Conservation (phyloP, 2,329 filamentous ascomycete species). For the Arthrobotrys sinensis region DNA sequence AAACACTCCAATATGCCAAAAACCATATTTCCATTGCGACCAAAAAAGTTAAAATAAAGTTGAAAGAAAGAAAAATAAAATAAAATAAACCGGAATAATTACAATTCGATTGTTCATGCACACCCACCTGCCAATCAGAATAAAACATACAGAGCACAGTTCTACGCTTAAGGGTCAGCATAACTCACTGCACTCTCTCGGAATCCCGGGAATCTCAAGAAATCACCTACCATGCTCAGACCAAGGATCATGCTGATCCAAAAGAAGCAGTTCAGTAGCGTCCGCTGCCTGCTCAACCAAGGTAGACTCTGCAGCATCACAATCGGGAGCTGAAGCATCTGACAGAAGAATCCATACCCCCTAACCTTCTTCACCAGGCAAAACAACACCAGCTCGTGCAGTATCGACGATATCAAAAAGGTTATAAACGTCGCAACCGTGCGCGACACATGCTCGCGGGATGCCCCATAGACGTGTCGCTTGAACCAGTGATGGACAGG, state of each 20-base stretch:
- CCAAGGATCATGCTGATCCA: slow-evolving; percentile 94
- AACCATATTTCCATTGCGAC: neutral
- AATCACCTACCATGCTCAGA: slow-evolving; percentile 79
- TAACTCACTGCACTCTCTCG: slow-evolving; percentile 10
- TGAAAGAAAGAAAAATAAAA: neutral
- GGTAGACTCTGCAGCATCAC: slow-evolving; percentile 88
- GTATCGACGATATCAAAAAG: slow-evolving; percentile 88
- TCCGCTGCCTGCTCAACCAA: slow-evolving; percentile 80
- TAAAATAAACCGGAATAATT: neutral
- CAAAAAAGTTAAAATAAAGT: neutral
- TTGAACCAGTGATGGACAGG: slow-evolving; percentile 96
- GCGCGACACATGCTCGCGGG: slow-evolving; percentile 81
- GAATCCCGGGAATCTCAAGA: slow-evolving; percentile 2
- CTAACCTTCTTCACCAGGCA: slow-evolving; percentile 97
- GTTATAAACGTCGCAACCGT: slow-evolving; percentile 87
- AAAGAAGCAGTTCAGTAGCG: slow-evolving; percentile 90
- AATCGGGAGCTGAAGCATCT: slow-evolving; percentile 97
- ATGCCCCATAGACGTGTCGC: slow-evolving; percentile 91
- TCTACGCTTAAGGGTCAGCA: slow-evolving; percentile 7
- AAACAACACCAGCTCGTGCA: slow-evolving; percentile 96
- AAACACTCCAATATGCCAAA: slow-evolving; percentile 16
- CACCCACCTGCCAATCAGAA: slow-evolving; percentile 39
- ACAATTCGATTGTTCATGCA: no score
- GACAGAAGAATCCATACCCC: slow-evolving; percentile 92
- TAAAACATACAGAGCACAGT: slow-evolving; percentile 48